phyloP scores from a whole-genome alignment of 2,329 filamentous ascomycete species.

The Pyrenochaeta sp. region DNA sequence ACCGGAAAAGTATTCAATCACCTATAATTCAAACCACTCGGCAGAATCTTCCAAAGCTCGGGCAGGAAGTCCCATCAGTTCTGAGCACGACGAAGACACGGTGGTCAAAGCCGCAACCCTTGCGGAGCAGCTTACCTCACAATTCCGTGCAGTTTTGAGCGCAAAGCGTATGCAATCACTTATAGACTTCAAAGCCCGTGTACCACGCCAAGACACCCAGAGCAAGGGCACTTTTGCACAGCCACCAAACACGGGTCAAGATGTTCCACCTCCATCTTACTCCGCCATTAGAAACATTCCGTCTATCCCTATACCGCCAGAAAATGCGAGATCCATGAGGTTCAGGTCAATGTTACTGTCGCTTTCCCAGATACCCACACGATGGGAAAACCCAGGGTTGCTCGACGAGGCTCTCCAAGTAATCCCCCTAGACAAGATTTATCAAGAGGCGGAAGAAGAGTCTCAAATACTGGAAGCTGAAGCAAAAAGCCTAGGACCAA shows the following conservation, averaged over 20 bases:
- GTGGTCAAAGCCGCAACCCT: too few species aligned
- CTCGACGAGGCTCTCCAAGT: conserved; percentile 85
- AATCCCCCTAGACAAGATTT: conserved; percentile 85
- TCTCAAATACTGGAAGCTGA: conserved; percentile 82
- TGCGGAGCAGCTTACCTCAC: not conserved
- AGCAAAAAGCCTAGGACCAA: conserved; percentile 82
- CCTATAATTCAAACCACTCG: not conserved
- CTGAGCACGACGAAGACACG: not conserved
- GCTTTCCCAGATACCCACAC: conserved; percentile 82
- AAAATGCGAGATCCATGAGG: conserved; percentile 50
- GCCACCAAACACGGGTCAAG: not conserved
- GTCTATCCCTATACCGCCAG: conserved; percentile 74
- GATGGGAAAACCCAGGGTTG: conserved; percentile 94
- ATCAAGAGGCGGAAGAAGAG: conserved; percentile 89
- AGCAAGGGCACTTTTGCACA: not conserved
- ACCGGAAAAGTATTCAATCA: too few species aligned
- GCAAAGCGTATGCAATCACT: not conserved
- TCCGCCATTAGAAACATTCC: conserved; percentile 66
- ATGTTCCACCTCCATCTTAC: conserved; percentile 62
- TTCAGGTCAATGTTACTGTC: conserved; percentile 75
- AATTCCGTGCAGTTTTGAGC: not conserved
- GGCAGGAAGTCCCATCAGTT: not conserved
- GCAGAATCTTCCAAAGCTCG: not conserved
- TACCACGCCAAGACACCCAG: not conserved
- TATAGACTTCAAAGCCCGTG: not conserved